Evolutionary conservation across 768 basidiomycete genomes (phyloP), one percentile per base, ranked within the genome.

Genomic region (Tulasnella sp.): DNA sequence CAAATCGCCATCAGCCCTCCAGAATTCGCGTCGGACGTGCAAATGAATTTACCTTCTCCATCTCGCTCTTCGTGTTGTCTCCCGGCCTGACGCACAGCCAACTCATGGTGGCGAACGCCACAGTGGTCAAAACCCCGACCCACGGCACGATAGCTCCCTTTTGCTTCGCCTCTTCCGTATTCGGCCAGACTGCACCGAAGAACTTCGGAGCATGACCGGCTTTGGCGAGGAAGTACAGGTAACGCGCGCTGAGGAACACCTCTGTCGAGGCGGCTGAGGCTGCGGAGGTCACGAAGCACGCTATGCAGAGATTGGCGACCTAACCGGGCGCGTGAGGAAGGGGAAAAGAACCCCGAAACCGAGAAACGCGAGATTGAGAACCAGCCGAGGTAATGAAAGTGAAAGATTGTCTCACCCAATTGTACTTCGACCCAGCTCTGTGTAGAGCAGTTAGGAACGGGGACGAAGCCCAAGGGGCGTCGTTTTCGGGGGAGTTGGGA

Each of bases 191-290:
- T 0, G 64, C 48, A 16, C 78, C 78, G 24, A 79, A 34, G 42
- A 81, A 82, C n/a, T 28, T 16, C 16, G 82, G 82, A 18, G 82
- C 82, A 41, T 82, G 82, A 1, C 81, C 79, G 11, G 75, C 69
- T 64, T 78, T 72, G 0, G 80, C 80, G 31, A 82, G 40, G 42
- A 50, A 80, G 64, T 72, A 82, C 16, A 82, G 64, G 46, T 76
- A 74, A 3, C 81, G 81, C n/a, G 80, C 72, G 22, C 80, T 40
- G 31, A 80, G 80, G 80, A 78, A 82, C 41, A 80, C 41, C 11
- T 75, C 78, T 28, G 46, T 34, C 20, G 80, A 78, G 9, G 80
- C 80, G 1, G 80, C 80, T 1, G 80, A 81, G 6, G 73, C 73
- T 16, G 80, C 80, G 34, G 80, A 81, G 11, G 77, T 72, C 37